Conservation (phyloP, 2,329 filamentous ascomycete genomes). For the Exophiala spinifera region DNA sequence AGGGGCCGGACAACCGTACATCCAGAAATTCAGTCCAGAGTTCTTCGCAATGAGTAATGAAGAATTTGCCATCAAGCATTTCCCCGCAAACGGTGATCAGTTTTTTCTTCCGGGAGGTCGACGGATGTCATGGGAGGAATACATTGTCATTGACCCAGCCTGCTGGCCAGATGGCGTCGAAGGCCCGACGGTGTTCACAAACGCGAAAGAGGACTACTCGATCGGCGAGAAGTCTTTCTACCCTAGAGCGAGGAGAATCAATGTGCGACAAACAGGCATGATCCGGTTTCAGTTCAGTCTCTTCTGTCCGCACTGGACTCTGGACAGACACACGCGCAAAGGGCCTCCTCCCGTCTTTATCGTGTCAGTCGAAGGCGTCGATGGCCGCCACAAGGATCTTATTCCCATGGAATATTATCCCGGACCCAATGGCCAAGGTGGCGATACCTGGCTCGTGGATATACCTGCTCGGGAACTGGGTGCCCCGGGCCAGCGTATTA, state of each 20-base stretch:
- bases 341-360: slow-evolving; percentile 68
- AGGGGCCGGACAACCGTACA: slow-evolving; percentile 56
- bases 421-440: slow-evolving; percentile 56
- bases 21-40: slow-evolving; percentile 63
- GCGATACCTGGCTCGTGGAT: slow-evolving; percentile 78
- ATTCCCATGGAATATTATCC: slow-evolving; percentile 60
- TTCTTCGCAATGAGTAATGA: slow-evolving; percentile 67
- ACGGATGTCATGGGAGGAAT: slow-evolving; percentile 73
- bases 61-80: slow-evolving; percentile 77
- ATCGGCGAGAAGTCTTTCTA: slow-evolving; percentile 58
- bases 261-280: slow-evolving; percentile 54
- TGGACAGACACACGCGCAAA: slow-evolving; percentile 60
- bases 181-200: slow-evolving; percentile 47
- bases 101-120: slow-evolving; percentile 75
- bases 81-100: slow-evolving; percentile 63
- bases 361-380: slow-evolving; percentile 62
- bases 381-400: slow-evolving; percentile 65
- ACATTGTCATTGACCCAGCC: slow-evolving; percentile 62
- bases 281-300: slow-evolving; percentile 79
- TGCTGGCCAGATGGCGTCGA: slow-evolving; percentile 41
- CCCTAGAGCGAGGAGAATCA: slow-evolving; percentile 60
- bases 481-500: slow-evolving; percentile 64
- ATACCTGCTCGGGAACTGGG: slow-evolving; percentile 64
- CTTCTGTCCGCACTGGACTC: slow-evolving; percentile 77
- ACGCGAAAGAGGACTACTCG: slow-evolving; percentile 49